Base-by-base conservation (phyloP, 1,284 basidiomycete genomes). In the Schizophyllum amplum region DNA sequence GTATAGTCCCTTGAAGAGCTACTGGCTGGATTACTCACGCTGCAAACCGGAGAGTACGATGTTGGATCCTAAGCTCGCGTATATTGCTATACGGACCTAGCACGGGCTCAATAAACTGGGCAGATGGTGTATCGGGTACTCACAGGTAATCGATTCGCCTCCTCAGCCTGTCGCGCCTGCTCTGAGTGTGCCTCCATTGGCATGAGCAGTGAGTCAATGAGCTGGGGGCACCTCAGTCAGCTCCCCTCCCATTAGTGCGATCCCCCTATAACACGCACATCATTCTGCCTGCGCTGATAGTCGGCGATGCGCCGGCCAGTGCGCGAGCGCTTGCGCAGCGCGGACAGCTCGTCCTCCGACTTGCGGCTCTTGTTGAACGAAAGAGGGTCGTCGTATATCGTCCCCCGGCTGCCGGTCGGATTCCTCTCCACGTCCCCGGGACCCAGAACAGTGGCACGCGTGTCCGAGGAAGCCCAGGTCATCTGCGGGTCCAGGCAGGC, bases 71-170 rank as follows among this genome's bases (percentile, higher is more conserved):
- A 98, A 79, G 66, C 90, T 94, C 20, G 87, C 86, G 70, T 86
- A 93, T 25, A 98, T 74, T 5, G 95, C 94, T 55, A 96, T 88
- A 73, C 88, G 91, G 62, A 96, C 84, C 84, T 94, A 69, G 17
- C 67, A 54, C 55, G 33, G 24, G 24, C 53, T 54, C 60, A 68
- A 52, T 66, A 61, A 21, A 66, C 50, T 46, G 23, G 15, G 7
- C 42, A 26, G 24, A 50, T 56, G 24, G 27, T 54, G 60, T 20
- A 20, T 50, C 13, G 13, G 60, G 42, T 51, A 42, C 82, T 61
- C 66, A 90, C 90, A 11, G 86, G 78, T 53, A 89, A 65, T 33
- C 86, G 82, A 42, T 79, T 75, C 24, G 77, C 75, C 49, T 87
- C 81, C 65, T 87, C 83, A 24, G 84, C 81, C 21, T 77, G 74